These are phyloP conservation scores for Trichoderma gracile DNA, from an alignment of 2,329 filamentous ascomycete species.

Conservation along the genomic window DNA sequence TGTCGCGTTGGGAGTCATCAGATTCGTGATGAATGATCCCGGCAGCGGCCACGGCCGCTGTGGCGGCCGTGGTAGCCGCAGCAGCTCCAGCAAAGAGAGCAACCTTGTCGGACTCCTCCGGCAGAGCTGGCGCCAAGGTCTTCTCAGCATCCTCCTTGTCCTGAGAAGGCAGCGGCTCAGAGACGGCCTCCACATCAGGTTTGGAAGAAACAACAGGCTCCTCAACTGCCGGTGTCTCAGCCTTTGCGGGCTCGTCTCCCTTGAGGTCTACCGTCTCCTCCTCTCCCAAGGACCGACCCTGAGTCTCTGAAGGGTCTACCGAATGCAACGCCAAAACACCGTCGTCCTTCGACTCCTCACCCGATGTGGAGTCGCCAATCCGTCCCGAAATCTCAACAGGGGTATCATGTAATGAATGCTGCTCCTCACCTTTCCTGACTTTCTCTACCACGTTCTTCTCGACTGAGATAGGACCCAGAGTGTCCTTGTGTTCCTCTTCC, in stretches of 20 bases:
- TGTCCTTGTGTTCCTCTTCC: slow-evolving; percentile 44
- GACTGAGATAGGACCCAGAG: slow-evolving; percentile 41
- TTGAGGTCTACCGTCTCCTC: slow-evolving; percentile 32
- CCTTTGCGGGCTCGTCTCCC: slow-evolving; percentile 20
- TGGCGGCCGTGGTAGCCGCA: slow-evolving; percentile 16
- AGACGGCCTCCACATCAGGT: slow-evolving; percentile 19
- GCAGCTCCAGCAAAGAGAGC: slow-evolving; percentile 21
- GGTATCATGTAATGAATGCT: slow-evolving; percentile 42
- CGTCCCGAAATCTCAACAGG: slow-evolving; percentile 40
- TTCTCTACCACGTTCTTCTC: slow-evolving; percentile 38
- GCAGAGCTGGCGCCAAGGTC: slow-evolving; percentile 7
- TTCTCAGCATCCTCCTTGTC: slow-evolving; percentile 18
- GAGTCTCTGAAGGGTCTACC: slow-evolving; percentile 33
- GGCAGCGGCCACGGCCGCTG: slow-evolving; percentile 21
- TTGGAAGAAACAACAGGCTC: slow-evolving; percentile 24
- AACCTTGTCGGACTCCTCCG: slow-evolving; percentile 17
- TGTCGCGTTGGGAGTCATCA: slow-evolving; percentile 3
- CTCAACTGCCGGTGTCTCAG: slow-evolving; percentile 20
- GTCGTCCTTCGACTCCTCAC: slow-evolving; percentile 31
- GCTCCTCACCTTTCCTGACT: slow-evolving; percentile 49
- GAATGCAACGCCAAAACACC: slow-evolving; percentile 36
- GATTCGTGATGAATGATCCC: slow-evolving; percentile 17
- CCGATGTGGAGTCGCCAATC: slow-evolving; percentile 34
- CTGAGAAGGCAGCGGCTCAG: slow-evolving; percentile 22
- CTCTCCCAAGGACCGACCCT: slow-evolving; percentile 29